phyloP scores from a whole-genome alignment of 139 green algal species.

The Eudorina sp. region DNA sequence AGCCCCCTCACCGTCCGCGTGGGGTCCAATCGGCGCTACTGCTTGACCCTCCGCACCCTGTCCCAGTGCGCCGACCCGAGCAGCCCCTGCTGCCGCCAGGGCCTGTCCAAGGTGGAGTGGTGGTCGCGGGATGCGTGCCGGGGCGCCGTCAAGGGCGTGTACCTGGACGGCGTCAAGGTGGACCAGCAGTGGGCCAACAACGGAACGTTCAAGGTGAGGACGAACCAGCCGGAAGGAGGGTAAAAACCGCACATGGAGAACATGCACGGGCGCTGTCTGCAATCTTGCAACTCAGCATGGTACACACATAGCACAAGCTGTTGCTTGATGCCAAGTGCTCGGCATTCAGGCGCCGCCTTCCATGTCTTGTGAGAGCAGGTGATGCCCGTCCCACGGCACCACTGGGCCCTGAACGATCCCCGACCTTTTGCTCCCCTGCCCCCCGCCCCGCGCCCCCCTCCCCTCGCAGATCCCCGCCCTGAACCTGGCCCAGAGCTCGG shows the following conservation, averaged over 20 bases:
- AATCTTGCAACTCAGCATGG: too few species aligned
- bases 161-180: constrained; percentile 31
- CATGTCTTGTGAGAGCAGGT: too few species aligned
- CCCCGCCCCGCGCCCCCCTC: neutral
- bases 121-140: constrained; percentile 25
- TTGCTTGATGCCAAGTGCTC: too few species aligned
- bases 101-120: constrained; percentile 35
- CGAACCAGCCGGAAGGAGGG: too few species aligned
- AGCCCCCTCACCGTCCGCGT: neutral
- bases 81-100: constrained; percentile 10
- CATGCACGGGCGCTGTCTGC: too few species aligned
- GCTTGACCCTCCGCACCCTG: neutral
- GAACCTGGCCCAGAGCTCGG: neutral
- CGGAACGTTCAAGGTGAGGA: constrained; percentile 16
- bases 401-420: too few species aligned
- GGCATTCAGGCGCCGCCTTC: too few species aligned
- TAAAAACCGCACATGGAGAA: too few species aligned
- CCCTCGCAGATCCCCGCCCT: neutral
- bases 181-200: constrained; percentile 32
- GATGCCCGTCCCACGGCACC: too few species aligned
- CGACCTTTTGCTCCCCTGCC: neutral
- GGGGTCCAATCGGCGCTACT: constrained; percentile 17
- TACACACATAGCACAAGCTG: too few species aligned
- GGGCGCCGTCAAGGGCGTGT: constrained; percentile 5
- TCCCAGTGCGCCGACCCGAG: constrained; percentile 14